Evolutionary conservation across 495 filamentous ascomycete species (phyloP).

Genomic region (Darksidea phi): DNA sequence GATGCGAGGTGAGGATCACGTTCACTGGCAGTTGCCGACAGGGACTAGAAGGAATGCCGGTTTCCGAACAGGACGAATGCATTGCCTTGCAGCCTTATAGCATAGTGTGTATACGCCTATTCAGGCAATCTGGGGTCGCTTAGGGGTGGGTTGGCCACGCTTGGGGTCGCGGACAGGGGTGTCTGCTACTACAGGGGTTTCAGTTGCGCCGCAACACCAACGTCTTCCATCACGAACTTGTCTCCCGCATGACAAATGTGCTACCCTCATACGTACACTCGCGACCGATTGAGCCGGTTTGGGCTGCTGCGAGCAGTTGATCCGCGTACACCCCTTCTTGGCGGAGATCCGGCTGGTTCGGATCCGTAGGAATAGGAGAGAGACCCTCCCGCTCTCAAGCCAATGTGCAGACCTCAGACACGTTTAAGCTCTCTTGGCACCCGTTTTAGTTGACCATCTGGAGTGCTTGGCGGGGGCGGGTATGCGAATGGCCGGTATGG

Average conservation of each 20-base stretch:
- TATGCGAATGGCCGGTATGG: not conserved
- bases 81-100: too few relatives aligned
- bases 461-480: not conserved
- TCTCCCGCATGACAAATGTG: conserved; percentile 1
- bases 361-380: not conserved
- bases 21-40: too few relatives aligned
- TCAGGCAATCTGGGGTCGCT: too few relatives aligned
- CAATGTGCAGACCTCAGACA: not conserved
- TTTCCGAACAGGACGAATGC: too few relatives aligned
- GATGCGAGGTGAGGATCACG: too few relatives aligned
- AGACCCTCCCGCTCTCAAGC: not conserved
- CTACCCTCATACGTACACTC: not conserved
- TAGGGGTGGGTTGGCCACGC: too few relatives aligned
- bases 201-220: conserved; percentile 1
- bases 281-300: not conserved
- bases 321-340: not conserved
- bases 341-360: not conserved
- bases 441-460: not conserved
- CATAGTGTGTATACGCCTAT: too few relatives aligned
- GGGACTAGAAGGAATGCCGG: too few relatives aligned
- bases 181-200: not conserved
- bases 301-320: not conserved
- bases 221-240: not conserved
- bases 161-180: not conserved
- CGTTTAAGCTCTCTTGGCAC: conserved; percentile 1